Conservation (phyloP, 2,329 filamentous ascomycete genomes). For the Diaporthe sp. region DNA sequence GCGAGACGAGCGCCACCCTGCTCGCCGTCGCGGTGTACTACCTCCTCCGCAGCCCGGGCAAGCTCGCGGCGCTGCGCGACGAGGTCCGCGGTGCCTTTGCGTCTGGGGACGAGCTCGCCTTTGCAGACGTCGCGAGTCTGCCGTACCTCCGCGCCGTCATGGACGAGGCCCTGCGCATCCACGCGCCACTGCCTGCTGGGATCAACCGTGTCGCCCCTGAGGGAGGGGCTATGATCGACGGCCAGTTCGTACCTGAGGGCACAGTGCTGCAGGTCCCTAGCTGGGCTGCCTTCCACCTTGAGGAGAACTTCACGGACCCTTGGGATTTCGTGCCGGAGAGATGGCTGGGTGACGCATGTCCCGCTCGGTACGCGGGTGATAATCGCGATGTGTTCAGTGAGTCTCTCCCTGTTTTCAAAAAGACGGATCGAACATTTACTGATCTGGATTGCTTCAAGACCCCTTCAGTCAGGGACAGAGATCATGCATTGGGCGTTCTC, state of each 20-base stretch:
- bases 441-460: neutral
- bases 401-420: neutral
- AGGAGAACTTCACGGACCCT: slow-evolving; percentile 42
- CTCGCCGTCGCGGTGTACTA: slow-evolving; percentile 35
- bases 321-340: slow-evolving; percentile 45
- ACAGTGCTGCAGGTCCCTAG: slow-evolving; percentile 49
- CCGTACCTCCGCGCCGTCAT: slow-evolving; percentile 35
- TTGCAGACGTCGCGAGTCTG: slow-evolving; percentile 31
- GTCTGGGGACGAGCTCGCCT: neutral
- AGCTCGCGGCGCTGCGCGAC: slow-evolving; percentile 14
- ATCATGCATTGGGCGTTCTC: slow-evolving; percentile 35
- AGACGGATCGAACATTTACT: neutral
- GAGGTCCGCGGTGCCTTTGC: slow-evolving; percentile 32
- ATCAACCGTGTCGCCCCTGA: slow-evolving; percentile 35
- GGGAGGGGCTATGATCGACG: slow-evolving; percentile 38
- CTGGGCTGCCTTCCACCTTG: slow-evolving; percentile 40
- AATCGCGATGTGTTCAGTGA: slow-evolving; percentile 35
- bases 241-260: slow-evolving; percentile 38
- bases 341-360: slow-evolving; percentile 41
- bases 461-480: slow-evolving; percentile 33
- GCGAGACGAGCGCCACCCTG: slow-evolving; percentile 36
- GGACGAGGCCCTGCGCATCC: slow-evolving; percentile 38
- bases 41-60: slow-evolving; percentile 33
- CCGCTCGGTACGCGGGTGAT: slow-evolving; percentile 27
- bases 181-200: slow-evolving; percentile 31